Percentiles rank a stretch among this genome's conserved stretches.
phyloP scores from a whole-genome alignment of 192 early-diverging fungal species.

The Neocallimastix lanati region DNA sequence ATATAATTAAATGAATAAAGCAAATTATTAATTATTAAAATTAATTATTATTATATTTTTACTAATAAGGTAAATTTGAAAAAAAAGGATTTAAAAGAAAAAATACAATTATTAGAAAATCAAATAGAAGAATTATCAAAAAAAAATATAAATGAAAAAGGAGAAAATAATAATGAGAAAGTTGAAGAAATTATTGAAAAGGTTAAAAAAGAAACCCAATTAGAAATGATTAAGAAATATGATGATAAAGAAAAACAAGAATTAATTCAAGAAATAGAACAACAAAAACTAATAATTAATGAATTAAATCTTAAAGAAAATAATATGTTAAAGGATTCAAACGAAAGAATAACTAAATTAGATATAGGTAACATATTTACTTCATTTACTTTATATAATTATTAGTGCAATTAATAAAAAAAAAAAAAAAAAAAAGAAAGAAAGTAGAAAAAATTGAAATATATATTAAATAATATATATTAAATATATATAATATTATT shows the following conservation, averaged over 20 bases:
- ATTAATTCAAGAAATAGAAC: background rate
- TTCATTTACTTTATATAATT: too few relatives aligned
- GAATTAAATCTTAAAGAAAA: background rate
- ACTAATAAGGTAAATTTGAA: background rate
- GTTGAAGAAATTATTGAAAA: background rate
- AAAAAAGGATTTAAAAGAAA: background rate
- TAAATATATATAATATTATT: too few relatives aligned
- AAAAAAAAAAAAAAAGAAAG: too few relatives aligned
- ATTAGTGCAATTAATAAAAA: too few relatives aligned
- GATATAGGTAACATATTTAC: background rate
- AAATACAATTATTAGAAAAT: background rate
- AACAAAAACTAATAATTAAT: background rate
- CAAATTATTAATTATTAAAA: too few relatives aligned
- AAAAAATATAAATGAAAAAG: background rate
- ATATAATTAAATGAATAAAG: too few relatives aligned
- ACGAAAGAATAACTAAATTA: background rate
- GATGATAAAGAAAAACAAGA: background rate
- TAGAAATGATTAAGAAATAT: background rate
- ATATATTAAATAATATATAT: too few relatives aligned
- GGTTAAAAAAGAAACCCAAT: background rate
- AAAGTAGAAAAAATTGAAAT: too few relatives aligned
- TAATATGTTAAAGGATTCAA: background rate
- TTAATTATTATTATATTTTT: too few relatives aligned
- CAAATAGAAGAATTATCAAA: background rate
- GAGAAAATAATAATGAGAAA: background rate